A percentile compares a stretch with the other conserved stretches of the same genome.
phyloP scores from a whole-genome alignment of 768 basidiomycete genomes.

The Naganishia vishniacii region DNA sequence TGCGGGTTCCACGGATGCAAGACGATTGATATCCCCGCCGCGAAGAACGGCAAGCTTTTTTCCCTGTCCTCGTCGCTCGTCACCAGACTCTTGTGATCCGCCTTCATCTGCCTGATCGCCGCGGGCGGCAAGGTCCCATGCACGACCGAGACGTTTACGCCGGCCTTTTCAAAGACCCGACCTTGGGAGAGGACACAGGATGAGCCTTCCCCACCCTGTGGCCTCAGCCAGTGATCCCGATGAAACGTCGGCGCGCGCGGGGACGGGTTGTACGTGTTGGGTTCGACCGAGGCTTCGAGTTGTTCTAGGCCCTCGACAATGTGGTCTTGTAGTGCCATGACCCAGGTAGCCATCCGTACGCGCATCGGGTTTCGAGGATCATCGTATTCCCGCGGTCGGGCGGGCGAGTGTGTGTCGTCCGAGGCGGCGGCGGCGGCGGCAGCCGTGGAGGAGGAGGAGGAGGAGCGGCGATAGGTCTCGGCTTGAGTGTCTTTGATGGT shows the following conservation, averaged over 20 bases:
- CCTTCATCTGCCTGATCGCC: slow-evolving; percentile 90
- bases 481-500: slow-evolving; percentile 7
- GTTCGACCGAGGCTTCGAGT: slow-evolving; percentile 65
- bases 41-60: slow-evolving; percentile 79
- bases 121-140: slow-evolving; percentile 79
- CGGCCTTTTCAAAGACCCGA: slow-evolving; percentile 83
- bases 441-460: too few relatives aligned
- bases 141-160: slow-evolving; percentile 89
- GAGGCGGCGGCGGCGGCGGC: too few relatives aligned
- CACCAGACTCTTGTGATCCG: slow-evolving; percentile 65
- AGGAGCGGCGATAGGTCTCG: neutral
- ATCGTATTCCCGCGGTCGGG: slow-evolving; percentile 42
- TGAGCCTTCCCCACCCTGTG: slow-evolving; percentile 59
- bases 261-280: slow-evolving; percentile 31
- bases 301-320: slow-evolving; percentile 73
- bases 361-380: slow-evolving; percentile 60
- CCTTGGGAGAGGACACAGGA: slow-evolving; percentile 68
- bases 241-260: slow-evolving; percentile 55
- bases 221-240: slow-evolving; percentile 65
- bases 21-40: slow-evolving; percentile 84
- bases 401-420: slow-evolving; percentile 31
- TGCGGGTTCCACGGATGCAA: slow-evolving; percentile 90
- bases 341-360: slow-evolving; percentile 67
- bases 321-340: slow-evolving; percentile 67
- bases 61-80: slow-evolving; percentile 47